These are phyloP conservation scores for Penicillium odoratum DNA, from an alignment of 495 filamentous ascomycete genomes.

Conservation along the genomic window DNA sequence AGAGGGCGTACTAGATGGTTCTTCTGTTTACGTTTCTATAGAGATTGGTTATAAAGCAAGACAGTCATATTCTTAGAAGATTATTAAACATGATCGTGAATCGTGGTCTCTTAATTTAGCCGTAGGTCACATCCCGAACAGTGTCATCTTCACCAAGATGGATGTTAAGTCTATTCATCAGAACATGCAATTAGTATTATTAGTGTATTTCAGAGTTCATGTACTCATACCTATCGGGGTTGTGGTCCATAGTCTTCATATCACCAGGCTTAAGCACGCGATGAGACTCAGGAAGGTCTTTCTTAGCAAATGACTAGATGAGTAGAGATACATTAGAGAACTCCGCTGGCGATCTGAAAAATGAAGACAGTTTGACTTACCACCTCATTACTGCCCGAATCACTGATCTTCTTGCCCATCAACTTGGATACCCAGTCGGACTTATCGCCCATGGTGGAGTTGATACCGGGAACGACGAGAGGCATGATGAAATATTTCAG, in stretches of 20 bases:
- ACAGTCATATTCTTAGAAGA: not conserved
- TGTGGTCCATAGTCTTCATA: constrained; percentile 63
- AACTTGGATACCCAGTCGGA: constrained; percentile 72
- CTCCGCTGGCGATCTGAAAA: not conserved
- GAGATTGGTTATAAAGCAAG: not conserved
- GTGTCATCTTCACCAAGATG: constrained; percentile 71
- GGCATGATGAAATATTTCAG: constrained; percentile 60
- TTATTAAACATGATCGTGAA: not conserved
- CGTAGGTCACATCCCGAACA: constrained; percentile 65
- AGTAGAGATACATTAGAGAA: not conserved
- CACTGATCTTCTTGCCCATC: constrained; percentile 69
- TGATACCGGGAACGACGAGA: constrained; percentile 77
- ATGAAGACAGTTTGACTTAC: constrained; percentile 36
- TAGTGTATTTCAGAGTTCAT: too few relatives aligned
- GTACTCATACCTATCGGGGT: constrained; percentile 53
- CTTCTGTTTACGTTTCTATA: not conserved
- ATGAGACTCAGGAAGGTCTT: constrained; percentile 66
- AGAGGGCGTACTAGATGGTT: not conserved
- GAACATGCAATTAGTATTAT: not conserved
- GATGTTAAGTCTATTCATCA: constrained; percentile 60
- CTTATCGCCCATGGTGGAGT: constrained; percentile 52
- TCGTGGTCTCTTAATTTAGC: constrained; percentile 19
- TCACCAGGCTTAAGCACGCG: constrained; percentile 65
- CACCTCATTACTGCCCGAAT: constrained; percentile 43
- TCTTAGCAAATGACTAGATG: constrained; percentile 69